These are phyloP conservation scores for Tetratostichococcus sp. DNA, from an alignment of 139 green algal genomes.

Conservation along the genomic window DNA sequence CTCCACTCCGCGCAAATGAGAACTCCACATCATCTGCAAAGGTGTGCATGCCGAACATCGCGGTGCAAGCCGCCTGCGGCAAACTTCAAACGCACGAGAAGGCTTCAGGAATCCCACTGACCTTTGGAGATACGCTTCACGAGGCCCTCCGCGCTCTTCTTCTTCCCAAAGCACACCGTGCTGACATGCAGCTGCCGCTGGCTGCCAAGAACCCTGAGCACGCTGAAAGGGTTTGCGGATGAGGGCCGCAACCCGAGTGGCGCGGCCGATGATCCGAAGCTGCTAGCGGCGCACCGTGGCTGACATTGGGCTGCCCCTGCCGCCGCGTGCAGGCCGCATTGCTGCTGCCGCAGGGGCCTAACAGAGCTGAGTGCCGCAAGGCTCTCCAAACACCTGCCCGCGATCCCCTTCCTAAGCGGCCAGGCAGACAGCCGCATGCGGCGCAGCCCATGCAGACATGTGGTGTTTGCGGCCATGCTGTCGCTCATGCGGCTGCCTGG, in stretches of 20 bases:
- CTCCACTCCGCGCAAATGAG: conserved; percentile 79
- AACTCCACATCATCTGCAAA: conserved; percentile 86
- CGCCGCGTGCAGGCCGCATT: too few relatives aligned
- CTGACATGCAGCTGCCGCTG: not conserved
- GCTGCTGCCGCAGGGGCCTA: too few relatives aligned
- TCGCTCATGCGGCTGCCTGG: not conserved
- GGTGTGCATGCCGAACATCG: not conserved
- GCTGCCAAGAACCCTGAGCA: too few relatives aligned
- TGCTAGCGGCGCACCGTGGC: not conserved
- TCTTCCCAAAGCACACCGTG: not conserved
- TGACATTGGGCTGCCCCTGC: not conserved
- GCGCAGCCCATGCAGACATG: not conserved
- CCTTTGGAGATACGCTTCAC: not conserved
- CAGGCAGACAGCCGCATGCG: not conserved
- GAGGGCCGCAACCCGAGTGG: too few relatives aligned
- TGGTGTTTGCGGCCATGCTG: not conserved
- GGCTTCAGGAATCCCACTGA: too few relatives aligned
- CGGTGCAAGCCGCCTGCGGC: too few relatives aligned
- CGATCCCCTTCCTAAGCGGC: not conserved
- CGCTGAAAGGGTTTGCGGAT: too few relatives aligned
- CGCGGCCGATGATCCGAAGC: too few relatives aligned
- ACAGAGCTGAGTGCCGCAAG: not conserved
- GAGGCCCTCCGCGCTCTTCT: not conserved
- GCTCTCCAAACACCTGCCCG: not conserved
- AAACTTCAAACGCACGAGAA: too few relatives aligned